These are phyloP conservation scores for Hypoxylon lienhwacheense DNA, from an alignment of 495 filamentous ascomycete species.

Conservation along the genomic window DNA sequence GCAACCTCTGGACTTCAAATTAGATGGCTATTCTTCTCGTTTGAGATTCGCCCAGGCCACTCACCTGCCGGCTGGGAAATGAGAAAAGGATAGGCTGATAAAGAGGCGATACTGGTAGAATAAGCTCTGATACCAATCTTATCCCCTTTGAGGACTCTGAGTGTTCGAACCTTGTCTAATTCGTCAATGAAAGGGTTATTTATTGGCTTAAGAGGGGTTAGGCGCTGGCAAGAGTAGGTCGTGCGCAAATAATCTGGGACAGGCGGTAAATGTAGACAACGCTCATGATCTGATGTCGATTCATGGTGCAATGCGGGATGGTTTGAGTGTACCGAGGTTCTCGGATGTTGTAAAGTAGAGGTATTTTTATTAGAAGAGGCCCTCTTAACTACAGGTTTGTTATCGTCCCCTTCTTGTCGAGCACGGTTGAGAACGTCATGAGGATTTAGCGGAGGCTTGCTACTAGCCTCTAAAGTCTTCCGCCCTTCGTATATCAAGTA, in stretches of 20 bases:
- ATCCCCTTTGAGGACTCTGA: slow-evolving; percentile 70
- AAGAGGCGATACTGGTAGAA: slow-evolving; percentile 77
- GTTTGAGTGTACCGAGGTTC: slow-evolving; percentile 31
- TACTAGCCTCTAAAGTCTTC: slow-evolving; percentile 30
- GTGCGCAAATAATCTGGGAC: slow-evolving; percentile 72
- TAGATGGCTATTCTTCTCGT: slow-evolving; percentile 1
- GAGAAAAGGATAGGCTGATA: slow-evolving; percentile 75
- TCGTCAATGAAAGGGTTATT: slow-evolving; percentile 77
- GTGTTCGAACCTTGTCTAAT: slow-evolving; percentile 71
- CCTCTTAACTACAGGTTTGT: slow-evolving; percentile 1
- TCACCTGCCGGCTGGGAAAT: slow-evolving; percentile 44
- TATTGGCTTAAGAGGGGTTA: slow-evolving; percentile 66
- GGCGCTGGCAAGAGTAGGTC: slow-evolving; percentile 80
- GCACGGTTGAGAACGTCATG: slow-evolving; percentile 41
- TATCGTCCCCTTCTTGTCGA: slow-evolving; percentile 33
- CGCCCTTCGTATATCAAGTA: slow-evolving; percentile 70
- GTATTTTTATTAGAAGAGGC: background rate
- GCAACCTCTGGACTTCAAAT: slow-evolving; percentile 63
- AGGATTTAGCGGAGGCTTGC: slow-evolving; percentile 18
- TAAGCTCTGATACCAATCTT: slow-evolving; percentile 85
- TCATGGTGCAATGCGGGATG: slow-evolving; percentile 58
- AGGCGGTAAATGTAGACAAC: slow-evolving; percentile 48
- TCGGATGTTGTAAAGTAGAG: slow-evolving; percentile 17
- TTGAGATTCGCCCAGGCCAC: background rate
- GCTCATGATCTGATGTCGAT: slow-evolving; percentile 74